phyloP scores from a whole-genome alignment of 2,329 filamentous ascomycete genomes.

The Fusarium sulawesiense region DNA sequence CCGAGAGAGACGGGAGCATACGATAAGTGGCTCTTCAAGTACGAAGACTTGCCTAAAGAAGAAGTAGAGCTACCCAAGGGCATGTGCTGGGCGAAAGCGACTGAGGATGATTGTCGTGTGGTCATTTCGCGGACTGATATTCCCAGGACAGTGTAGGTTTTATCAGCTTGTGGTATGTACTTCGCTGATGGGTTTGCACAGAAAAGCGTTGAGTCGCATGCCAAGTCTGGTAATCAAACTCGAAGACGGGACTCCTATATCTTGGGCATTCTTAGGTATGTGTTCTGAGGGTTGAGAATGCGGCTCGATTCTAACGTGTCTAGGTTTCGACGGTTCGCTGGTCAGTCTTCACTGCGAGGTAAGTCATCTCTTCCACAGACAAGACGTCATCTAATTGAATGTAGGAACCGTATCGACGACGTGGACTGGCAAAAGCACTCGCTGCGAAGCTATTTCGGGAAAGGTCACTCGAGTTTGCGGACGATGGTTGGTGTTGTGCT shows the following conservation, averaged over 20 bases:
- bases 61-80: constrained; percentile 55
- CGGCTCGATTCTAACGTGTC: constrained; percentile 1
- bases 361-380: not conserved
- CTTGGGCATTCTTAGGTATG: constrained; percentile 71
- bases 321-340: constrained; percentile 70
- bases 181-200: constrained; percentile 30
- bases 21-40: constrained; percentile 69
- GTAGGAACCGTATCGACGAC: constrained; percentile 66
- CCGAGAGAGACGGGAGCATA: constrained; percentile 50
- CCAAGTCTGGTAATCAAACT: constrained; percentile 61
- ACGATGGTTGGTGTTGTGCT: constrained; percentile 67
- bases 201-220: constrained; percentile 56
- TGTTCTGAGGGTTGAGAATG: rapidly evolving
- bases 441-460: constrained; percentile 68
- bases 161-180: rapidly evolving
- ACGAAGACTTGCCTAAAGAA: constrained; percentile 56
- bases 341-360: constrained; percentile 70
- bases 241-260: constrained; percentile 62
- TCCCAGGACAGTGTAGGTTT: constrained; percentile 61
- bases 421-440: constrained; percentile 71
- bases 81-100: constrained; percentile 66
- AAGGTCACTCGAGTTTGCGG: constrained; percentile 56
- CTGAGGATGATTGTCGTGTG: constrained; percentile 64
- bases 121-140: constrained; percentile 67
- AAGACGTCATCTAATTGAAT: not conserved